Conservation (phyloP, 1,139 yeast species). For the Sugiyamaella xylanicola region DNA sequence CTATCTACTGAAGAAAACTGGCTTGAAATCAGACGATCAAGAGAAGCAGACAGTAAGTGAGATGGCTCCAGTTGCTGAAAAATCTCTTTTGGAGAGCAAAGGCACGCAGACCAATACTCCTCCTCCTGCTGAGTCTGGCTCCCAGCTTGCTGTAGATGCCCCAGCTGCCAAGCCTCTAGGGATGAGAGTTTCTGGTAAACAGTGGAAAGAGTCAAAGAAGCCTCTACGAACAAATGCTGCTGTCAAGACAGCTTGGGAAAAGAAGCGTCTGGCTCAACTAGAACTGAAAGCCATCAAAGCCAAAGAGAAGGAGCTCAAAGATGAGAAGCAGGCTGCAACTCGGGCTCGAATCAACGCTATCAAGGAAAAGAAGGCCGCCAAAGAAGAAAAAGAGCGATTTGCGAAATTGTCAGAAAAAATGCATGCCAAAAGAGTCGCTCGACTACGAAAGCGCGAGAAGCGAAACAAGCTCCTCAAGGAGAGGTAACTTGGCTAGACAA, state of each 20-base stretch:
- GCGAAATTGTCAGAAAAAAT: conserved; percentile 45
- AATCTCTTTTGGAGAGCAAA: conserved; percentile 1
- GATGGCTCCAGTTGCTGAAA: neutral
- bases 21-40: conserved; percentile 20
- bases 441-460: conserved; percentile 46
- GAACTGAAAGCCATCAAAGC: conserved; percentile 39
- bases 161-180: conserved; percentile 20
- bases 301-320: conserved; percentile 43
- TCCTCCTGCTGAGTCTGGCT: neutral
- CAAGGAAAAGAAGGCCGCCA: conserved; percentile 43
- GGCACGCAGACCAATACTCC: conserved; percentile 2
- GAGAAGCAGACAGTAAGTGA: neutral
- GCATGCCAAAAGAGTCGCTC: conserved; percentile 48
- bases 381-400: conserved; percentile 48
- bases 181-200: conserved; percentile 36
- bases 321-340: conserved; percentile 42
- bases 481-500: conserved; percentile 29
- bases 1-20: conserved; percentile 27
- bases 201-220: conserved; percentile 44
- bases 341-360: conserved; percentile 38
- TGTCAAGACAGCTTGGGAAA: conserved; percentile 41
- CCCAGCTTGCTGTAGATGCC: conserved; percentile 1
- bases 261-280: conserved; percentile 37
- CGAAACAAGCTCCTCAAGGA: conserved; percentile 49
- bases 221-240: conserved; percentile 40